Percentiles rank a stretch among this genome's conserved stretches.
Conservation (phyloP, 2,329 filamentous ascomycete genomes). For the Fusarium graminum region DNA sequence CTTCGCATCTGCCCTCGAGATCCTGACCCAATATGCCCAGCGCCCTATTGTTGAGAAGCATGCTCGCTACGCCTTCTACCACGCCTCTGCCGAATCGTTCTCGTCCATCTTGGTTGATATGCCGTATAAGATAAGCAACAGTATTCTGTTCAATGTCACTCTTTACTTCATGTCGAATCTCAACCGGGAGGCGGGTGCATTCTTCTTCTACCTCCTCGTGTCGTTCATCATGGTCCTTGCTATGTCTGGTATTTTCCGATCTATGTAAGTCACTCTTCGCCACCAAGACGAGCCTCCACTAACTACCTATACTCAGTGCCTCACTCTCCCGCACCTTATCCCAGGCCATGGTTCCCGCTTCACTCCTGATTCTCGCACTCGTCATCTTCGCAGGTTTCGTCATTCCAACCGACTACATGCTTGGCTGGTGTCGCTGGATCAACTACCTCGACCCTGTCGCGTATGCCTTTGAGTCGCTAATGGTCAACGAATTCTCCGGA, state of each 20-base stretch:
- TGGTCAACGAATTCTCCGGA: slow-evolving; percentile 73
- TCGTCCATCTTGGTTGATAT: slow-evolving; percentile 58
- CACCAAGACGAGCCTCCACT: neutral
- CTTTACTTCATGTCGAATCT: slow-evolving; percentile 65
- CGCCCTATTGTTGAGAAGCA: slow-evolving; percentile 58
- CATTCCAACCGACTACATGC: slow-evolving; percentile 62
- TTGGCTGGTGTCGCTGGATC: slow-evolving; percentile 77
- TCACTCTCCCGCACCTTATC: slow-evolving; percentile 66
- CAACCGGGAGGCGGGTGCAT: slow-evolving; percentile 58
- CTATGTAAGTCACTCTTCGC: slow-evolving; percentile 44
- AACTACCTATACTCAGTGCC: slow-evolving; percentile 34
- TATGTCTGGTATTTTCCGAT: slow-evolving; percentile 73
- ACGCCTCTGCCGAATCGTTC: slow-evolving; percentile 54
- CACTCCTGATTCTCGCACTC: slow-evolving; percentile 54
- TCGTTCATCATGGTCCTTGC: slow-evolving; percentile 67
- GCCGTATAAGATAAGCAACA: slow-evolving; percentile 58
- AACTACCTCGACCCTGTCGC: slow-evolving; percentile 74
- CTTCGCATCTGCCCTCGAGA: slow-evolving; percentile 56
- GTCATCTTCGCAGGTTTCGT: slow-evolving; percentile 64
- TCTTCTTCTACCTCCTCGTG: slow-evolving; percentile 62
- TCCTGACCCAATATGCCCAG: slow-evolving; percentile 56
- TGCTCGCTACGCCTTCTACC: slow-evolving; percentile 57
- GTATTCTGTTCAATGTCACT: slow-evolving; percentile 59
- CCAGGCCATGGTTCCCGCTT: slow-evolving; percentile 59
- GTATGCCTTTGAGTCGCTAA: slow-evolving; percentile 75